These are phyloP conservation scores for Ilyonectria robusta DNA, from an alignment of 2,329 filamentous ascomycete species.

Conservation along the genomic window DNA sequence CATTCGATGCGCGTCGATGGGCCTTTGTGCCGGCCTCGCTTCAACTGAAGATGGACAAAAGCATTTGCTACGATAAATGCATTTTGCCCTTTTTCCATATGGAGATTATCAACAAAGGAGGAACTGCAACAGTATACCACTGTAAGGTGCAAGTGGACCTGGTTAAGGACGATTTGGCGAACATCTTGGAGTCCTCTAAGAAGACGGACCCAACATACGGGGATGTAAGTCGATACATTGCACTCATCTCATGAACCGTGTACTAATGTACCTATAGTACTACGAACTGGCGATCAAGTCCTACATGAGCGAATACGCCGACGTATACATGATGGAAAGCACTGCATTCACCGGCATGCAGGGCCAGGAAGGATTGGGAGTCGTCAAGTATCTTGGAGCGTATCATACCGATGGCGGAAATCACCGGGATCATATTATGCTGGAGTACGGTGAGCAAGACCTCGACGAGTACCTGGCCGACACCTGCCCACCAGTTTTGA, in stretches of 20 bases:
- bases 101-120: not conserved
- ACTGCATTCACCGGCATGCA: slow-evolving; percentile 10
- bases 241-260: not conserved
- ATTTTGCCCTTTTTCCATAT: slow-evolving; percentile 1
- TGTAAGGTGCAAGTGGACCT: slow-evolving; percentile 16
- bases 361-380: not conserved
- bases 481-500: slow-evolving; percentile 2
- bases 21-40: slow-evolving; percentile 3
- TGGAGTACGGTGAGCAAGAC: slow-evolving; percentile 11
- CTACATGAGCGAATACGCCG: not conserved
- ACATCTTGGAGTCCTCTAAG: not conserved
- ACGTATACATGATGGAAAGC: slow-evolving; percentile 1
- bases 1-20: slow-evolving; percentile 8
- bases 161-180: not conserved
- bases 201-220: not conserved
- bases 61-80: not conserved
- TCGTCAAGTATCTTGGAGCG: slow-evolving; percentile 12
- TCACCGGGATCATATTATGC: slow-evolving; percentile 6
- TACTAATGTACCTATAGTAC: not conserved
- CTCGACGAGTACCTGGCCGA: slow-evolving; percentile 11
- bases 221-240: not conserved
- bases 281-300: slow-evolving; percentile 18
- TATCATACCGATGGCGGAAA: not conserved
- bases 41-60: not conserved
- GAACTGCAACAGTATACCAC: slow-evolving; percentile 9